Base-by-base conservation (phyloP, 805 yeast genomes). In the Kodamaea kakaduensis region DNA sequence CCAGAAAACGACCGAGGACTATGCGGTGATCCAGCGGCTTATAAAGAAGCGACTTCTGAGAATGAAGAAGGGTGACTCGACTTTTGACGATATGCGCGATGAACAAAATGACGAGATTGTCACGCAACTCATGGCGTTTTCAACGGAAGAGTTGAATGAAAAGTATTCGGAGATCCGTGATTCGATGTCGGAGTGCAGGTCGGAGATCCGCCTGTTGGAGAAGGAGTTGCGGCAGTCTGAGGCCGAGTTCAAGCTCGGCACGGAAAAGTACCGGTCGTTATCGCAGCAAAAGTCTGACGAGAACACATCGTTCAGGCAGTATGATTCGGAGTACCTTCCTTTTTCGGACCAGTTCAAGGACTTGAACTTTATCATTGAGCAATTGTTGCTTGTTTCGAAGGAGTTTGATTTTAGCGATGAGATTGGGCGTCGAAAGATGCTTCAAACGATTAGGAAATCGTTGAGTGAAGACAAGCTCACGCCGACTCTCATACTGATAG, bases 371-470 rank as follows among this genome's bases (percentile, higher is more conserved):
- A 75, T 88, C 31, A 70, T 88, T 26, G 77, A 78, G 39, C 96
- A 93, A 56, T 56, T 90, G 14, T 54, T 90, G 24, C 57, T 64
- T 7, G 73, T 86, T 17, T 81, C 89, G 0, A 72, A 73, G 18
- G 74, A 75, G 24, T 83, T 82, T 51, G 97, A 93, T 55, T 87
- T 77, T 50, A 81, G 87, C 47, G 97, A 93, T 62, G 96, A 89
- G 56, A 74, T 84, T 31, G 96, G 97, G 14, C 75, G 96, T 51
- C 73, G 95, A 54, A 77, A 78, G 29, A 77, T 87, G 76, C 60
- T 84, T 25, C 67, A 65, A 22, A 54, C 64, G 8, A 54, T 65
- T 16, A 54, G 70, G 41, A 65, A 75, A 15, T 64, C 79, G n/a
- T 61, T 83, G 38, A 69, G 80, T 1, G 69, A 73, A 26, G 81